Evolutionary conservation across 768 basidiomycete species (phyloP), one percentile per base, ranked within the genome.

Genomic region (Boletus rubropictus): DNA sequence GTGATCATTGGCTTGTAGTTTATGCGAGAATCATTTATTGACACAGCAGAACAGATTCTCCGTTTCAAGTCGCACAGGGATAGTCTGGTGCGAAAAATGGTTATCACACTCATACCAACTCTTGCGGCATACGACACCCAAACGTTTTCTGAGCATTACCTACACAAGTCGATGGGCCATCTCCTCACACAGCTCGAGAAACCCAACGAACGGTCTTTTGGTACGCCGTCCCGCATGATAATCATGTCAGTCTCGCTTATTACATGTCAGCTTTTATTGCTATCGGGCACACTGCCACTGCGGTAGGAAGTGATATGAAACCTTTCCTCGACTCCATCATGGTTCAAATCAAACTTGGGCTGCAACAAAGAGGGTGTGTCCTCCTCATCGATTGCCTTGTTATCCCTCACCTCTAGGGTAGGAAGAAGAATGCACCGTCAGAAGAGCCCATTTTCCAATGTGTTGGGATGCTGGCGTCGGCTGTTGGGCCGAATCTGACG

Each of bases 371-470:
- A 69, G 94, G 94, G 92, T 93, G 60, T 53, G 77, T 59, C 12
- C 4, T 8, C 4, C 7, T 9, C 10, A 5, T 11, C 34, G 37
- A 36, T 24, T 29, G 37, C 11, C 21, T 38, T 31, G 17, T 32
- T 25, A 0, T 6, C 42, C 14, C 44, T 55, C 49, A 60, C 32
- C 24, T 27, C 42, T 2, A 20, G 12, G 29, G 24, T 51, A 84
- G 81, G 48, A 83, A 84, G 61, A 95, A 93, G 74, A 93, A 91
- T 61, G 89, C 92, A 2, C 88, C 89, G 3, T 84, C 86, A 14
- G 94, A 97, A 65, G 92, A 92, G 54, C 87, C 94, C 0, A 92
- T 98, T 49, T 98, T 99, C 61, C 90, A 97, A 74, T 98, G 96
- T 67, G 80, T 99, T 49, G 91, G 91, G 31, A 95, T 97, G 92